Base-by-base conservation (phyloP, 208 protist species). In the Phytomonas francai region DNA sequence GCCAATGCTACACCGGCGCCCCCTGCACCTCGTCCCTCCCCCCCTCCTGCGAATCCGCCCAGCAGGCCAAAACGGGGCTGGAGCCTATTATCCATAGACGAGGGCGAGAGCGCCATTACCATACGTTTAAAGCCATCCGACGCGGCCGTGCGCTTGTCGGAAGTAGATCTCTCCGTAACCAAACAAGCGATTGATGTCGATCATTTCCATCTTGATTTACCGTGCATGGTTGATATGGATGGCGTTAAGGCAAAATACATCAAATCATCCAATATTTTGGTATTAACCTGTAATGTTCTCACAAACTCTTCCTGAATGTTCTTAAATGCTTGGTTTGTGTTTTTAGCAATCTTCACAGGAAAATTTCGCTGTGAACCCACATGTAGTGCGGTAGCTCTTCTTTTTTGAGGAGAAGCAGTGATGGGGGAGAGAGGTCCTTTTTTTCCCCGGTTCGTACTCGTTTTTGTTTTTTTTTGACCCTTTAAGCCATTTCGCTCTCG, bases 161-260 rank as follows among this genome's bases (percentile, higher is more conserved):
- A 85, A 54, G 79, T 94, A 30, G 76, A 91, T 45, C 74, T 94
- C 25, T 74, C 70, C 25, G 78, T 70, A 22, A 74, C 74, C 9
- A 75, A 67, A 57, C 67, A 79, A 51, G 59, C 58, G 4, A 69
- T 93, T 64, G 83, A 89, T 30, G 72, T 91, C 45, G 76, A 89
- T 64, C 75, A 67, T 42, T 65, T 63, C 30, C 65, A 67, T 0
- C 70, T 78, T 9, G 67, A 74, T 39, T 66, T 93, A 28, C 79
- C 85, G 6, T 65, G 66, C 3, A 2, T 59, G 27, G 77, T 90
- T 62, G 68, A 68, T 61, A 68, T 76, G 8, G 79, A 87, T 67
- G 65, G 62, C 32, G 78, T 88, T 0, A 71, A 71, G 31, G 88
- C 88, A 31, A 94, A 85, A 68, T 86, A 74, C 65, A 29, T 83